Evolutionary conservation across 2,329 filamentous ascomycete species (phyloP).

Genomic region (Colletotrichum filicis): DNA sequence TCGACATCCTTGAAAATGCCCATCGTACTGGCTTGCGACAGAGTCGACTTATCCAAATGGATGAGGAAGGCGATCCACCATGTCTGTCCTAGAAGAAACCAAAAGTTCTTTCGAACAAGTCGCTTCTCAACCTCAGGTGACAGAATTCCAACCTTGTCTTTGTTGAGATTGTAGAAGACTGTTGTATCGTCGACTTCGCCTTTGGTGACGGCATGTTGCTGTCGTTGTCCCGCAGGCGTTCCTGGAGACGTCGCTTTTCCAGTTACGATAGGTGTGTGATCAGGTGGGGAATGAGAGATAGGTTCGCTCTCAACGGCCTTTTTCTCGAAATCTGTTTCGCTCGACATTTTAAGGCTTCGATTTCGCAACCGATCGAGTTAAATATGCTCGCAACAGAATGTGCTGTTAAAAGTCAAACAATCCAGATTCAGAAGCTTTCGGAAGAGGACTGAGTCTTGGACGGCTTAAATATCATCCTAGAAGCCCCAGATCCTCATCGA

Average conservation of each 20-base stretch:
- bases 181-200: slow-evolving; percentile 39
- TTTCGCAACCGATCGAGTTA: no score
- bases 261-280: background rate
- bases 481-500: no score
- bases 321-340: no score
- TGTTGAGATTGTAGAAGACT: slow-evolving; percentile 39
- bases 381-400: no score
- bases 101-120: slow-evolving; percentile 39
- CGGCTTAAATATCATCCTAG: no score
- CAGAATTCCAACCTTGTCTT: slow-evolving; percentile 31
- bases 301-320: no score
- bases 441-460: no score
- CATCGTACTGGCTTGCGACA: slow-evolving; percentile 39
- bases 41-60: slow-evolving; percentile 40
- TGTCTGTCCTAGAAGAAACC: slow-evolving; percentile 39
- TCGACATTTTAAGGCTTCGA: no score
- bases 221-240: background rate
- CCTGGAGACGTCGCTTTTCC: background rate
- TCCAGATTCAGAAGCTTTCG: no score
- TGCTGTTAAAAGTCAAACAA: no score
- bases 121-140: slow-evolving; percentile 16
- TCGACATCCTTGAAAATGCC: slow-evolving; percentile 41
- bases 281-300: background rate
- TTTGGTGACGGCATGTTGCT: slow-evolving; percentile 23
- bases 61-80: slow-evolving; percentile 36